Base-by-base conservation (phyloP, 1,284 basidiomycete species). In the Tremellales sp. region DNA sequence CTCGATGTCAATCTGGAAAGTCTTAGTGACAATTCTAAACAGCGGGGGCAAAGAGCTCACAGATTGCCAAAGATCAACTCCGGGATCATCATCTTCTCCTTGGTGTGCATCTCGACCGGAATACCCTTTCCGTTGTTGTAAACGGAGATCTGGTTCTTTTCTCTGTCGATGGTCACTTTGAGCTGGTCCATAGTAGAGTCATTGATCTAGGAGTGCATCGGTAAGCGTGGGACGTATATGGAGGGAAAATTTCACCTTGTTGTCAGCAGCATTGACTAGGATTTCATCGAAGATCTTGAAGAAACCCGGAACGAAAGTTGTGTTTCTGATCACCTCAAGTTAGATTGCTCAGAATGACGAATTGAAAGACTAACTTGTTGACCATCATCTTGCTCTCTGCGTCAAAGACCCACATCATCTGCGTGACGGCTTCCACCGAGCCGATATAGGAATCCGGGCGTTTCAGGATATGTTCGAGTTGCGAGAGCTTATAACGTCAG, bases 241-340 rank as follows among this genome's bases (percentile, higher is more conserved):
- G 8, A 54, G 19, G 18, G 6, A 28, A 9, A 43, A 16, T 19
- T 47, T n/a, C 55, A 87, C 94, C 83, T 98, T 98, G 76, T 98
- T 97, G 72, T 99, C 95, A 6, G 95, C 95, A 16, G 95, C 95
- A 69, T 99, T 99, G 61, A 99, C 95, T 5, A 99, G 79, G 63
- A 99, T 99, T 75, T 99, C 95, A 66, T 99, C 95, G 37, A 98
- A 86, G 67, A 98, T 98, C 79, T 99, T 98, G 81, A 95, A 95
- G 73, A 99, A 95, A 55, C 94, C 95, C 0, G 95, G 95, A 2
- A 97, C 93, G 66, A 86, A 98, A 56, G 83, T 88, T 58, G 92
- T 87, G 40, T 92, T 84, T 39, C 79, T 77, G 43, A 31, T 26
- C 3, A 29, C 16, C 6, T 47, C 36, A 47, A 44, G 19, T 14